phyloP scores from a whole-genome alignment of 768 basidiomycete genomes.

The Mycena filopes region DNA sequence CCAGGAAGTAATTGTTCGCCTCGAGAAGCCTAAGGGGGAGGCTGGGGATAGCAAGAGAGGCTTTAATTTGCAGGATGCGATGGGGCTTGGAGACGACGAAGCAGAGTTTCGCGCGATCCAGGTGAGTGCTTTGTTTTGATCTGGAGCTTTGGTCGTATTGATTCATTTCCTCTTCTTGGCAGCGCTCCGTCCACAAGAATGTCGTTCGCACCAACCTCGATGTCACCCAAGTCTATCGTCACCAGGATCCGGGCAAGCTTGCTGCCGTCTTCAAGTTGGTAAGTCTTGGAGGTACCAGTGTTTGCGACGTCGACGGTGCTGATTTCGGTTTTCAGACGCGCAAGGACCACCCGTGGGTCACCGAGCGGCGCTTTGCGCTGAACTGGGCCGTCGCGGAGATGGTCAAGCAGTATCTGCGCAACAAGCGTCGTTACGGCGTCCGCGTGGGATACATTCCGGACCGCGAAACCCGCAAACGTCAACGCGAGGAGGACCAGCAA shows the following conservation, averaged over 20 bases:
- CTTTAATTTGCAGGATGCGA: conserved; percentile 15
- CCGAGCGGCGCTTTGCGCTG: conserved; percentile 16
- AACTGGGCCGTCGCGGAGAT: conserved; percentile 20
- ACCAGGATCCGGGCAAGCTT: conserved; percentile 5
- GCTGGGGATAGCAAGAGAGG: conserved; percentile 22
- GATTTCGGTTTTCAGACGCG: conserved; percentile 5
- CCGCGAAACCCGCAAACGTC: background rate
- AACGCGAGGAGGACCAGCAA: background rate
- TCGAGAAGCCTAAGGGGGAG: conserved; percentile 22
- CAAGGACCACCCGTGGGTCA: conserved; percentile 8
- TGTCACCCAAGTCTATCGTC: background rate
- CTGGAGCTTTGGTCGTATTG: background rate
- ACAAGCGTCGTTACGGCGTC: conserved; percentile 9
- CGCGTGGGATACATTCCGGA: background rate
- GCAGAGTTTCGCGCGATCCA: background rate
- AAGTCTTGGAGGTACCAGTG: background rate
- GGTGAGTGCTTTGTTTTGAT: background rate
- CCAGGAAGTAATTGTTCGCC: no score
- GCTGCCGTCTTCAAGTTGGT: conserved; percentile 20
- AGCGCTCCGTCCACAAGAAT: conserved; percentile 10
- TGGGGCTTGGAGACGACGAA: background rate
- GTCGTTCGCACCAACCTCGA: conserved; percentile 7
- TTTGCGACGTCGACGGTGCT: background rate
- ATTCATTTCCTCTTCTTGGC: background rate
- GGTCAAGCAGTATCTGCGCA: conserved; percentile 15